Evolutionary conservation across 371 early-diverging fungal species (phyloP), one percentile per base, ranked within the genome.

Genomic region (Mortierella sp.): DNA sequence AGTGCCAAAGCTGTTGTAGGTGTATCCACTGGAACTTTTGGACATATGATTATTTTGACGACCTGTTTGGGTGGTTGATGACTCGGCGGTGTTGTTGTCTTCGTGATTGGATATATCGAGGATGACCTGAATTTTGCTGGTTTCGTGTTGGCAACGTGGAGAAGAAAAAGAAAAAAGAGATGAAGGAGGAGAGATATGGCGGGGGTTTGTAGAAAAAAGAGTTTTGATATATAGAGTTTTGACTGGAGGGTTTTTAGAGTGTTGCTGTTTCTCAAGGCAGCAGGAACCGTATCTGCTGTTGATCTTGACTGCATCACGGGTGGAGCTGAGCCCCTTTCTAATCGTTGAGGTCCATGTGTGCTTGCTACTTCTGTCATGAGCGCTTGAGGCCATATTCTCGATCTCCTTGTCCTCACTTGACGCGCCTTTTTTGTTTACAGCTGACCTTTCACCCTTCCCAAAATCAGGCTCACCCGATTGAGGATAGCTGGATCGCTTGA

Each of bases 21-120:
- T 26, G 29, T 47, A 5, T 55, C 47, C 42, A 28, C 64, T 70
- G 8, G 57, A 54, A 40, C 43, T 53, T 53, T 65, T 71, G 61
- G 59, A 61, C n/a, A 61, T 40, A 32, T 31, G 40, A 22, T 40
- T 31, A 2, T 53, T 47, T 13, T 17, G 12, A 23, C 62, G 62
- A 17, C 17, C 17, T 26, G 49, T 13, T 37, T 49, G 51, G 22
- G 62, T 29, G 17, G 47, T 28, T 45, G 61, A 61, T 47, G 47
- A 7, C 59, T 19, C 17, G 58, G 15, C 22, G 17, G 17, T 28
- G 56, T 54, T 45, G 57, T 56, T 19, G 34, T 28, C 10, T n/a
- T n/a, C n/a, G 31, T 10, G 10, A 35, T 34, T 8, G 23, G 23
- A 15, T 43, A 58, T 59, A 26, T 22, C 49, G 35, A 40, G 40